phyloP scores from a whole-genome alignment of 1,284 basidiomycete species.

The Irpex rosettiformis region DNA sequence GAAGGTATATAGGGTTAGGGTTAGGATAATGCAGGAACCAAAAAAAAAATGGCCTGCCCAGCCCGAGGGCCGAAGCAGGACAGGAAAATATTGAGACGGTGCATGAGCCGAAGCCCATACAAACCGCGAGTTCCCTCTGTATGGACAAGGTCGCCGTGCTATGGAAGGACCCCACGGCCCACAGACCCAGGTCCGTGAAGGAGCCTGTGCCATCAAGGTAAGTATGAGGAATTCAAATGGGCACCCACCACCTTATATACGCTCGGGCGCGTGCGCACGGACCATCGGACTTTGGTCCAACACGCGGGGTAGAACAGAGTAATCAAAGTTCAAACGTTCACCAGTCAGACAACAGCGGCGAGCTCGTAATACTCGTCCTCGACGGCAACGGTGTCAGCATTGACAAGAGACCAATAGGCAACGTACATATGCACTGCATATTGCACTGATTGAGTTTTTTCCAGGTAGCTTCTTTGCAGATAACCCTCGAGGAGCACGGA shows the following conservation, averaged over 20 bases:
- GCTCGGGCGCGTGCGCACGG: constrained; percentile 23
- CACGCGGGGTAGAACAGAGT: constrained; percentile 13
- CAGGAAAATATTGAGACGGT: constrained; percentile 71
- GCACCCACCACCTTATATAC: constrained; percentile 21
- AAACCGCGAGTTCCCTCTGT: constrained; percentile 43
- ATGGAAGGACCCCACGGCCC: constrained; percentile 49
- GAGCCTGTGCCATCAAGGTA: constrained; percentile 37
- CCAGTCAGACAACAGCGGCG: no score
- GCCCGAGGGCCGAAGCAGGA: constrained; percentile 49
- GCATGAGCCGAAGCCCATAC: constrained; percentile 66
- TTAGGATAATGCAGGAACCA: constrained; percentile 21
- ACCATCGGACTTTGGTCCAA: constrained; percentile 18
- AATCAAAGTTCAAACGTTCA: no score
- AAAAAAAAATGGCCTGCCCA: constrained; percentile 32
- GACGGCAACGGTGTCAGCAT: not conserved
- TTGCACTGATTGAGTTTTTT: not conserved
- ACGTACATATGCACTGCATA: not conserved
- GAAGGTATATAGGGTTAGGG: constrained; percentile 27
- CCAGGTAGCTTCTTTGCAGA: not conserved
- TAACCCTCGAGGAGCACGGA: not conserved
- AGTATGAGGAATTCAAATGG: constrained; percentile 30
- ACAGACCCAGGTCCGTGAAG: constrained; percentile 39
- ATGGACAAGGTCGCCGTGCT: constrained; percentile 70
- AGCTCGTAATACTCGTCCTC: not conserved
- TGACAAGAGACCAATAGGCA: not conserved